Evolutionary conservation across 164 flowering plant genomes (phyloP).

Genomic region (Stephania japonica): DNA sequence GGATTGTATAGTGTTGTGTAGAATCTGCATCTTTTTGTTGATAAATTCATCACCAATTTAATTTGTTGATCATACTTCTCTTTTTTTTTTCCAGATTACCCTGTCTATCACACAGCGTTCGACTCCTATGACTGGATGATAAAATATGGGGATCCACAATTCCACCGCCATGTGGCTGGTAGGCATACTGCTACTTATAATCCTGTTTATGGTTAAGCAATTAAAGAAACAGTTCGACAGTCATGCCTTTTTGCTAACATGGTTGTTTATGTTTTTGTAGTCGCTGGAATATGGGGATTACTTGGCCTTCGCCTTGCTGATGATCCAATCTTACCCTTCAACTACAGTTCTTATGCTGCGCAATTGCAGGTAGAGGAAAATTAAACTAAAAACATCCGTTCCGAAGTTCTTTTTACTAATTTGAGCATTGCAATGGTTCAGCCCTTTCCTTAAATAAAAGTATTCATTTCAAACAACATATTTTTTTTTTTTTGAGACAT

Average conservation of each 20-base stretch:
- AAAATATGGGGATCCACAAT: conserved; percentile 68
- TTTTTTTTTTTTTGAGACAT: too few relatives aligned
- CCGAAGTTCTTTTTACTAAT: neutral
- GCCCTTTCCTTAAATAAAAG: neutral
- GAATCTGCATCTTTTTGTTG: too few relatives aligned
- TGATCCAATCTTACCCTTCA: conserved; percentile 70
- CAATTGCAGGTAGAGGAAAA: conserved; percentile 50
- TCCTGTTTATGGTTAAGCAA: neutral
- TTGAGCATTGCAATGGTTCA: neutral
- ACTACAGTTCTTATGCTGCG: conserved; percentile 62
- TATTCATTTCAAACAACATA: too few relatives aligned
- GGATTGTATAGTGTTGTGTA: too few relatives aligned
- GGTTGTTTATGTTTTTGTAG: conserved; percentile 28
- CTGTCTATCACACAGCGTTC: conserved; percentile 92
- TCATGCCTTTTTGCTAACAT: conserved; percentile 6
- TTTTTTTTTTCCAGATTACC: conserved; percentile 56
- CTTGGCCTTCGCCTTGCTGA: conserved; percentile 79
- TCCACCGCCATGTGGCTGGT: conserved; percentile 93
- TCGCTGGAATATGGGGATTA: conserved; percentile 90
- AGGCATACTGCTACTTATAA: conserved; percentile 5
- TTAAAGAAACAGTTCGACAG: neutral
- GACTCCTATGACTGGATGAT: conserved; percentile 84
- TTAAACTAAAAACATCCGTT: neutral
- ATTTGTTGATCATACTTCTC: neutral
- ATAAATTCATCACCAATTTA: too few relatives aligned